Evolutionary conservation across 805 yeast genomes (phyloP), one percentile per base, ranked within the genome.

Genomic region (Yarrowia alimentaria): DNA sequence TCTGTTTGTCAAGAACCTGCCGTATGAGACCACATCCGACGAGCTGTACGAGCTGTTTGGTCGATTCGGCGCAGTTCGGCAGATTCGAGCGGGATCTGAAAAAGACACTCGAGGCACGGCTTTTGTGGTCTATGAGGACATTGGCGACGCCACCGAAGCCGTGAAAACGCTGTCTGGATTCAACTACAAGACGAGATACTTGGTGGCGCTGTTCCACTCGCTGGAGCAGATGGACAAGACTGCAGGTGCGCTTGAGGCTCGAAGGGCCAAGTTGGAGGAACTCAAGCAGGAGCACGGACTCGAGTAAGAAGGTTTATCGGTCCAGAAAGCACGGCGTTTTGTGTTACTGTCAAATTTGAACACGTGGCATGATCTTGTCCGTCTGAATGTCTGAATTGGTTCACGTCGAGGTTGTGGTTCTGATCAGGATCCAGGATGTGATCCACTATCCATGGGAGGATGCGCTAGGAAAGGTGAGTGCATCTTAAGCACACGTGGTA

Each of bases 111-210:
- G 62, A 52, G 79, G 85, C 10, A 75, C 81, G 6, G 80, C 82
- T 18, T 71, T 74, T 51, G 74, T 81, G 13, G 73, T 80, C 2
- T 81, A 71, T 61, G 74, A 72, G 47, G 75, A 75, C 35, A 53
- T 73, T 14, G 63, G 64, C 20, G 71, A 72, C 54, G 81, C 85
- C 12, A 62, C 61, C n/a, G 60, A 62, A 24, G 84, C 85, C 0
- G 67, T 72, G 16, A 73, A 70, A n/a, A 80, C 76, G 54, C 61
- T 80, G 48, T 76, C 76, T 48, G 87, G 87, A 1, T 76, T 74
- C 54, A 79, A 80, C 58, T 76, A 75, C 55, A 73, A 76, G 53
- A 79, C 80, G 7, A 58, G 86, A 51, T 81, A 80, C 58, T 58
- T 81, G 25, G 80, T 81, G 19, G 77, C 79, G 8, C 61, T 70